phyloP scores from a whole-genome alignment of 177 flowering plant species.

The Tripterygium wilfordii region DNA sequence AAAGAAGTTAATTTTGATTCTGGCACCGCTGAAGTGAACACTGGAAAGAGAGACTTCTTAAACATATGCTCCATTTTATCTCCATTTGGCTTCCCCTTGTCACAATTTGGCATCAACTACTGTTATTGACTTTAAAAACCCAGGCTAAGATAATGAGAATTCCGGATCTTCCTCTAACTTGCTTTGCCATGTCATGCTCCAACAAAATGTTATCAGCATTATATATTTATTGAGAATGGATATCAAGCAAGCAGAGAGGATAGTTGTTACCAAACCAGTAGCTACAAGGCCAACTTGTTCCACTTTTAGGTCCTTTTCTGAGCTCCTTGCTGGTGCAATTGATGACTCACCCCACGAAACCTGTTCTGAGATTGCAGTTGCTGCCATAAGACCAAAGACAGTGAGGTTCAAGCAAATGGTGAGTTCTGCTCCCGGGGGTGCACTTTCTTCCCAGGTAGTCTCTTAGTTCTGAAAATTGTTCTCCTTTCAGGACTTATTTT shows the following conservation, averaged over 20 bases:
- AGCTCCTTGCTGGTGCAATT: constrained; percentile 68
- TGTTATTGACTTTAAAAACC: too few species aligned
- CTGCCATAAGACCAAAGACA: constrained; percentile 86
- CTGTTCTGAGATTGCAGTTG: constrained; percentile 38
- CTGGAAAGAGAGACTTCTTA: too few species aligned
- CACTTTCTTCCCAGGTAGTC: constrained; percentile 39
- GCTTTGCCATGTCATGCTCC: constrained; percentile 9
- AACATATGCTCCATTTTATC: too few species aligned
- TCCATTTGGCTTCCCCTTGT: too few species aligned
- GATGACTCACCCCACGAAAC: constrained; percentile 44
- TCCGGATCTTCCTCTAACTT: too few species aligned
- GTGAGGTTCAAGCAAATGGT: constrained; percentile 56
- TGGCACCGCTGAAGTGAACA: too few species aligned
- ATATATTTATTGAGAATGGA: constrained; percentile 47
- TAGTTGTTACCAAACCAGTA: constrained; percentile 75
- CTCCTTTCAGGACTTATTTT: constrained; percentile 1
- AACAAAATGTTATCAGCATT: constrained; percentile 4
- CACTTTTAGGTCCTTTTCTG: constrained; percentile 58
- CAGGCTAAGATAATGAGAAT: too few species aligned
- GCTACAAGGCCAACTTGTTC: constrained; percentile 78
- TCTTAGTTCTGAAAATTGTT: background rate
- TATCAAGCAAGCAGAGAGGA: constrained; percentile 52
- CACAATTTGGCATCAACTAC: too few species aligned
- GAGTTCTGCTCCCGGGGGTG: constrained; percentile 25
- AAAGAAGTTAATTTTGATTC: too few species aligned